Percentiles rank a stretch among this genome's conserved stretches.
phyloP scores from a whole-genome alignment of 2,329 filamentous ascomycete genomes.

The Aulographum hederae region DNA sequence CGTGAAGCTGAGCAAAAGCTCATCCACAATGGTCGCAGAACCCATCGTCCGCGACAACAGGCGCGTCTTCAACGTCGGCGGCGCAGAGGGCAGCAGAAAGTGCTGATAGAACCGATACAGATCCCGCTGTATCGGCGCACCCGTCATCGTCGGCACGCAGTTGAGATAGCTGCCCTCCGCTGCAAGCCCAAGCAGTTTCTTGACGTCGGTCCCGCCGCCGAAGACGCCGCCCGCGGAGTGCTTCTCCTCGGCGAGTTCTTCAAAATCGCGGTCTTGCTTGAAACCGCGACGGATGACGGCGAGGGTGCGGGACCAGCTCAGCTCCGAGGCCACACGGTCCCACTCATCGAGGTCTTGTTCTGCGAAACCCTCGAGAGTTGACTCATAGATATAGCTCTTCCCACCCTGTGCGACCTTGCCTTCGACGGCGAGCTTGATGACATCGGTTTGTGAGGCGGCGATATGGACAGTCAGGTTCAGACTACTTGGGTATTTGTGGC shows the following conservation, averaged over 20 bases:
- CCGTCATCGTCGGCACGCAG: constrained; percentile 24
- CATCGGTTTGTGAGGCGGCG: constrained; percentile 16
- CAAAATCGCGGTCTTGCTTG: constrained; percentile 25
- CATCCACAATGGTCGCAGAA: constrained; percentile 38
- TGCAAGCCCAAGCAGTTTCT: no score
- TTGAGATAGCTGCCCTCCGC: constrained; percentile 14
- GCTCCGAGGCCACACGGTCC: constrained; percentile 40
- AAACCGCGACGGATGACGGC: constrained; percentile 42
- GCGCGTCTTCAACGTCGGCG: constrained; percentile 32
- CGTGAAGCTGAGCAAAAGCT: constrained; percentile 36
- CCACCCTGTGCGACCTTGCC: constrained; percentile 20
- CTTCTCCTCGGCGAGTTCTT: constrained; percentile 21
- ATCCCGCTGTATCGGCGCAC: constrained; percentile 22
- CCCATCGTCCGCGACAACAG: constrained; percentile 38
- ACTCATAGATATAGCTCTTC: constrained; percentile 33
- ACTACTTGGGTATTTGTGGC: constrained; percentile 18
- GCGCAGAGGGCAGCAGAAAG: constrained; percentile 34
- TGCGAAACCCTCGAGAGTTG: constrained; percentile 46
- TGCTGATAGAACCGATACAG: constrained; percentile 34
- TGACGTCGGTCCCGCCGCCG: constrained; percentile 6
- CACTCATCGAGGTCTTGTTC: constrained; percentile 53
- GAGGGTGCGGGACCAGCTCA: constrained; percentile 53
- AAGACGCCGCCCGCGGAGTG: constrained; percentile 12
- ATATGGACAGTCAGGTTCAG: constrained; percentile 22
- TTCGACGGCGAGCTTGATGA: no score